Conservation (phyloP, 768 basidiomycete species). For the Hydnum rufescens region DNA sequence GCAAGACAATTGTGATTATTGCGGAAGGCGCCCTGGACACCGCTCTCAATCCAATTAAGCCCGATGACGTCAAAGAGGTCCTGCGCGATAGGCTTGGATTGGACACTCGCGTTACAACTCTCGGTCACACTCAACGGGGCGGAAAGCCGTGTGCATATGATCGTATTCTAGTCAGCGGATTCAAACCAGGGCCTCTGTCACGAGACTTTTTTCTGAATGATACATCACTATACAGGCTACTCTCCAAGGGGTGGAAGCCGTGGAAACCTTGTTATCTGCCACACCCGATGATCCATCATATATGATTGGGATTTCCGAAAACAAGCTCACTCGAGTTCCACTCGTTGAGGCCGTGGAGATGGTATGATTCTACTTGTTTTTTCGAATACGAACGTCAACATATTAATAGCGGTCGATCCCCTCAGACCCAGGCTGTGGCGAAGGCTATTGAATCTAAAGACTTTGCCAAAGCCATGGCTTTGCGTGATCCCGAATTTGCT, state of each 20-base stretch:
- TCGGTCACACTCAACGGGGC: slow-evolving; percentile 93
- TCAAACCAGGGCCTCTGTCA: background rate
- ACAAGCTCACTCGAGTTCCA: slow-evolving; percentile 83
- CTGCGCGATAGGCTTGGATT: slow-evolving; percentile 71
- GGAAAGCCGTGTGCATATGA: slow-evolving; percentile 87
- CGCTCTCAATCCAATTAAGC: slow-evolving; percentile 76
- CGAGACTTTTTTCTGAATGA: background rate
- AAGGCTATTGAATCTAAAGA: slow-evolving; percentile 64
- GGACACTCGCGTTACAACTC: slow-evolving; percentile 88
- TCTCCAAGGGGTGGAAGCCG: slow-evolving; percentile 87
- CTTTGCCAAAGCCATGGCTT: slow-evolving; percentile 69
- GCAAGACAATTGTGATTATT: slow-evolving; percentile 96
- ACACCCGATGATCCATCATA: slow-evolving; percentile 84
- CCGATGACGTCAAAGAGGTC: slow-evolving; percentile 80
- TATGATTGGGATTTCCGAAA: slow-evolving; percentile 92
- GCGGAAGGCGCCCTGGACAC: slow-evolving; percentile 89
- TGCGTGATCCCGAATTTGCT: slow-evolving; percentile 79
- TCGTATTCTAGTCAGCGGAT: slow-evolving; percentile 63
- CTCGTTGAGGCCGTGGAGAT: slow-evolving; percentile 83
- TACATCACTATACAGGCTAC: slow-evolving; percentile 42
- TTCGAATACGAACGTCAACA: background rate
- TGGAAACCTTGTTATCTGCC: slow-evolving; percentile 68
- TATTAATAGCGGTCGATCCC: slow-evolving; percentile 1
- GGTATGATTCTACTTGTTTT: slow-evolving; percentile 25
- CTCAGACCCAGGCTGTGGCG: slow-evolving; percentile 69